A percentile compares a stretch with the other conserved stretches of the same genome.
Conservation (phyloP, 495 filamentous ascomycete genomes). For the Penicillium goetzii region DNA sequence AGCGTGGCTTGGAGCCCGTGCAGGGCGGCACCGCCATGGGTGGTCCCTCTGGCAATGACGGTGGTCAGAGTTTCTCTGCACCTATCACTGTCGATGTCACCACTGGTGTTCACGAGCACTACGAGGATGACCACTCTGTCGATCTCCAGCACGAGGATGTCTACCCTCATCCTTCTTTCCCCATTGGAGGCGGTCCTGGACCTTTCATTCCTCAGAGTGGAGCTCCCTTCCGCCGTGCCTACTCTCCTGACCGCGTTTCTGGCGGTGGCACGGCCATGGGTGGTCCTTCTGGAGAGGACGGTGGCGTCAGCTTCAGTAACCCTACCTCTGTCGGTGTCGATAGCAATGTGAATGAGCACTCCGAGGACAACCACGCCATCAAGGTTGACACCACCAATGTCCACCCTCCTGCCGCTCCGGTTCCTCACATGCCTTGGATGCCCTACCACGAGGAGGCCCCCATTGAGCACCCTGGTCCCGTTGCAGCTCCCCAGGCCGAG, state of each 20-base stretch:
- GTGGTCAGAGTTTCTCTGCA: conserved; percentile 20
- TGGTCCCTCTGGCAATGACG: conserved; percentile 30
- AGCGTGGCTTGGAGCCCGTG: conserved; percentile 15
- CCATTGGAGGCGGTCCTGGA: conserved; percentile 9
- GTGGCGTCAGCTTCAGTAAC: conserved; percentile 18
- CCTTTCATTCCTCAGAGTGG: conserved; percentile 15
- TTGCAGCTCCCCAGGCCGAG: not conserved
- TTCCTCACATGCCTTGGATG: conserved; percentile 19
- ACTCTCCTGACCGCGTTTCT: conserved; percentile 19
- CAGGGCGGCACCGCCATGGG: conserved; percentile 27
- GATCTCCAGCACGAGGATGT: conserved; percentile 27
- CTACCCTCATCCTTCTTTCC: conserved; percentile 5
- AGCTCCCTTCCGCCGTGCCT: conserved; percentile 24
- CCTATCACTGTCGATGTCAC: conserved; percentile 22
- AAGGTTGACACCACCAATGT: conserved; percentile 28
- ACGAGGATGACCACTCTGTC: conserved; percentile 30
- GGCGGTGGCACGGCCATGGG: conserved; percentile 22
- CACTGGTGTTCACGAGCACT: conserved; percentile 26
- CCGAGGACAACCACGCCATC: conserved; percentile 37
- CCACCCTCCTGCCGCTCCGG: conserved; percentile 10
- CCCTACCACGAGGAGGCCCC: conserved; percentile 16
- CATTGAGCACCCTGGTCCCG: conserved; percentile 10
- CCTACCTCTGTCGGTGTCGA: conserved; percentile 18
- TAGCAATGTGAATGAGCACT: conserved; percentile 29
- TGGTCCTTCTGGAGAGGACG: conserved; percentile 32